These are phyloP conservation scores for Ligustrum vulgare DNA, from an alignment of 257 asterid genomes.

Conservation along the genomic window DNA sequence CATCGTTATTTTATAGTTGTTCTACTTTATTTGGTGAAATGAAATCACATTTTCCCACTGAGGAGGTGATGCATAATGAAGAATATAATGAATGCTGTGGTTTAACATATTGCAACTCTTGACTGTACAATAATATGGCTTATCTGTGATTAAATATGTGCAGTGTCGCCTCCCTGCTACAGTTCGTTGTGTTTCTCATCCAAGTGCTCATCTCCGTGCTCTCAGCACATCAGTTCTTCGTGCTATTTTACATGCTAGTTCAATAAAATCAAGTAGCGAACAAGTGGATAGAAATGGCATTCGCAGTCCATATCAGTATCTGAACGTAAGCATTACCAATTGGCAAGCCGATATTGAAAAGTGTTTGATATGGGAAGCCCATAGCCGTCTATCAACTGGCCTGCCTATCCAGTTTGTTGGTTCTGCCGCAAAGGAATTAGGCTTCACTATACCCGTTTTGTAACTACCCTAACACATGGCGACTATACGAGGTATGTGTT, in stretches of 20 bases:
- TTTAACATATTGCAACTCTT: not conserved
- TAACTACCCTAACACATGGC: conserved; percentile 18
- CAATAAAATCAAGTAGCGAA: conserved; percentile 44
- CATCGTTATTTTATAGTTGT: too few relatives aligned
- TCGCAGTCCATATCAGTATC: conserved; percentile 48
- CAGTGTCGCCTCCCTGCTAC: conserved; percentile 98
- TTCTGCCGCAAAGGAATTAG: conserved; percentile 85
- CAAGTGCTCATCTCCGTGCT: conserved; percentile 95
- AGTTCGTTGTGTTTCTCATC: conserved; percentile 86
- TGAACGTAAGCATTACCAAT: conserved; percentile 43
- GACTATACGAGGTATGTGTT: not conserved
- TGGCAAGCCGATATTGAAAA: conserved; percentile 82
- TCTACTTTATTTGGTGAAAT: too few relatives aligned
- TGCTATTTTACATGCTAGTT: conserved; percentile 63
- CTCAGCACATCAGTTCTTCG: conserved; percentile 94
- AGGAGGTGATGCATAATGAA: too few relatives aligned
- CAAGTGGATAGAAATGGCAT: conserved; percentile 37
- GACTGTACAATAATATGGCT: not conserved
- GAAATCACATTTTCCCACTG: too few relatives aligned
- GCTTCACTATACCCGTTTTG: conserved; percentile 58
- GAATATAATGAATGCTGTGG: not conserved
- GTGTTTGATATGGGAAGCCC: conserved; percentile 93
- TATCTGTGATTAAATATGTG: conserved; percentile 17
- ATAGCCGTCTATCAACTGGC: conserved; percentile 76
- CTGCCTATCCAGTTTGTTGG: conserved; percentile 63